A percentile compares a stretch with the other conserved stretches of the same genome.
phyloP scores from a whole-genome alignment of 805 yeast species.

The Pichia nakasei region DNA sequence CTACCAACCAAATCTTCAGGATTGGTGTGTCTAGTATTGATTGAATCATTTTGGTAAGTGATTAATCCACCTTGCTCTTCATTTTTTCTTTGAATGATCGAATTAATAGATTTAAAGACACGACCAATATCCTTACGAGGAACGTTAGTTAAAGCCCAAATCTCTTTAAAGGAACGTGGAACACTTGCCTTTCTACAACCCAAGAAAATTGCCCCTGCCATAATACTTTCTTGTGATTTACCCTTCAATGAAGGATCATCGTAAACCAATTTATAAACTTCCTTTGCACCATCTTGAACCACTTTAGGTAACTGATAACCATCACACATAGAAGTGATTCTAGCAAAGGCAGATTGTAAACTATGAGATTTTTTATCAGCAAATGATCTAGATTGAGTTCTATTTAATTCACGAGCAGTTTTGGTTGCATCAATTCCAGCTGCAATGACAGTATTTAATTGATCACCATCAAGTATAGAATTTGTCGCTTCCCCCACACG shows the following conservation, averaged over 20 bases:
- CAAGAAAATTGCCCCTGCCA: slow-evolving; percentile 92
- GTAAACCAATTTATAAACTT: slow-evolving; percentile 83
- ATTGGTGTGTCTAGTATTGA: slow-evolving; percentile 72
- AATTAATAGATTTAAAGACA: slow-evolving; percentile 74
- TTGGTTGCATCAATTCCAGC: slow-evolving; percentile 78
- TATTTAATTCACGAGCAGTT: slow-evolving; percentile 78
- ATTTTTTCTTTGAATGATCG: slow-evolving; percentile 47
- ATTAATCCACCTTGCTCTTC: slow-evolving; percentile 32
- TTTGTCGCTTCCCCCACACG: slow-evolving; percentile 99
- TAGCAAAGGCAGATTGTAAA: slow-evolving; percentile 79
- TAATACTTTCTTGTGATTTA: slow-evolving; percentile 83
- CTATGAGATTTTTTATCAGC: slow-evolving; percentile 86
- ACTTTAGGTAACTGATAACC: slow-evolving; percentile 91
- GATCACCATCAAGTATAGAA: slow-evolving; percentile 84
- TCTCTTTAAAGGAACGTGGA: slow-evolving; percentile 91
- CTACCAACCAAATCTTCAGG: slow-evolving; percentile 94
- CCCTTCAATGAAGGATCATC: slow-evolving; percentile 84
- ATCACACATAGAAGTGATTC: slow-evolving; percentile 92
- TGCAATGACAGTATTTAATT: slow-evolving; percentile 86
- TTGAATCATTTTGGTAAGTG: slow-evolving; percentile 39
- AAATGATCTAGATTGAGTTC: slow-evolving; percentile 80
- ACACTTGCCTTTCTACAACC: slow-evolving; percentile 94
- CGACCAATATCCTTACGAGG: slow-evolving; percentile 92
- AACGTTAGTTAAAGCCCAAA: slow-evolving; percentile 89
- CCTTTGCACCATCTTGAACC: slow-evolving; percentile 96